Evolutionary conservation across 2,329 filamentous ascomycete genomes (phyloP).

Genomic region (Whalleya microplaca): DNA sequence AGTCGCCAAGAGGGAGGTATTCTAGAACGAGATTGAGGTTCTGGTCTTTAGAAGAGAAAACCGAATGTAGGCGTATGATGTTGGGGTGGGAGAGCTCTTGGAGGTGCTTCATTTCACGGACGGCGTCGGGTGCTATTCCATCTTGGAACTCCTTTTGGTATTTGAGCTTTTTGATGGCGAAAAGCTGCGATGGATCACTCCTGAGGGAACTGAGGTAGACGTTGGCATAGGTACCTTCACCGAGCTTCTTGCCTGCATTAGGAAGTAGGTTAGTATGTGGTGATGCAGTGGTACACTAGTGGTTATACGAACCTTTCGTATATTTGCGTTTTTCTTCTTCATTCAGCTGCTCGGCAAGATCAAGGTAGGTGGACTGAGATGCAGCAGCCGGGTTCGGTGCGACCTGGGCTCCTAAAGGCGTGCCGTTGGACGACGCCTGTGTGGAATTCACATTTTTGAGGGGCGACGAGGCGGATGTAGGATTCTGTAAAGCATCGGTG

Average conservation of each 20-base stretch:
- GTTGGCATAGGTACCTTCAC: conserved; percentile 95
- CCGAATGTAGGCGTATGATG: conserved; percentile 88
- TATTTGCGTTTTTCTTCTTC: conserved; percentile 86
- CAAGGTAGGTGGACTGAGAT: conserved; percentile 43
- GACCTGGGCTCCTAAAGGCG: conserved; percentile 41
- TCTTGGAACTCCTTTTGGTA: conserved; percentile 84
- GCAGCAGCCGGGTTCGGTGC: conserved; percentile 35
- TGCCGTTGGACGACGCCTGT: conserved; percentile 50
- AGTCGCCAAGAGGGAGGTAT: conserved; percentile 88
- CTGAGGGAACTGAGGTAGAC: conserved; percentile 88
- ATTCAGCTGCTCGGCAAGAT: conserved; percentile 80
- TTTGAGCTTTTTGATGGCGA: conserved; percentile 95
- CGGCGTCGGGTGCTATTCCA: conserved; percentile 90
- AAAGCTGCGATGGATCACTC: conserved; percentile 69
- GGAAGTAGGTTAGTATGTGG: conserved; percentile 11
- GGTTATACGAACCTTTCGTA: conserved; percentile 67
- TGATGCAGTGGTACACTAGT: background rate
- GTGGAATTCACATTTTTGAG: conserved; percentile 47
- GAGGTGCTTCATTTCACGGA: conserved; percentile 93
- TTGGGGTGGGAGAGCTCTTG: conserved; percentile 95
- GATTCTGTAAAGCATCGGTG: conserved; percentile 32
- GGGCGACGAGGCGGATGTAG: conserved; percentile 46
- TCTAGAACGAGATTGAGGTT: conserved; percentile 96
- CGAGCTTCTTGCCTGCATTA: conserved; percentile 79
- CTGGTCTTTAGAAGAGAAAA: conserved; percentile 95